Percentiles rank a stretch among this genome's conserved stretches.
Conservation (phyloP, 768 basidiomycete species). For the Russula ochroleuca region DNA sequence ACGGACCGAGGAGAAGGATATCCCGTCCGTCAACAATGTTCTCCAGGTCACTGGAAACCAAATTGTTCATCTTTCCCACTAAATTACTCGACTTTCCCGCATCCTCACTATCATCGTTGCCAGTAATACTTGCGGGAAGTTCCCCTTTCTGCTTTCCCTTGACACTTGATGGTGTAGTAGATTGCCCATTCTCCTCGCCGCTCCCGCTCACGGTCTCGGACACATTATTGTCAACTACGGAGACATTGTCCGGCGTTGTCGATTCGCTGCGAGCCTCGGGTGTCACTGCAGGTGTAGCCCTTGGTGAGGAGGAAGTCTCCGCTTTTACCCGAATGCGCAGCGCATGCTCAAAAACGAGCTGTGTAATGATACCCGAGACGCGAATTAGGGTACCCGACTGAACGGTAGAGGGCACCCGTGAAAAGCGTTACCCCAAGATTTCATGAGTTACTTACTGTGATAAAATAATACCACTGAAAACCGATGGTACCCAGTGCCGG, state of each 20-base stretch:
- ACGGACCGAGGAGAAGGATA: slow-evolving; percentile 26
- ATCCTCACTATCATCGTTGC: slow-evolving; percentile 7
- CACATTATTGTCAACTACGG: slow-evolving; percentile 19
- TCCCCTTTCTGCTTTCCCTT: slow-evolving; percentile 27
- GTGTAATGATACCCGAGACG: slow-evolving; percentile 45
- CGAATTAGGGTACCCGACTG: slow-evolving; percentile 41
- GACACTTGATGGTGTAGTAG: slow-evolving; percentile 14
- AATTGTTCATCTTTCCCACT: slow-evolving; percentile 72
- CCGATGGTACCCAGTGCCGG: slow-evolving; percentile 42
- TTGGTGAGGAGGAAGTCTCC: slow-evolving; percentile 31
- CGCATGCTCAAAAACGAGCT: slow-evolving; percentile 53
- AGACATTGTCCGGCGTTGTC: slow-evolving; percentile 30
- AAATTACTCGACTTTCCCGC: slow-evolving; percentile 41
- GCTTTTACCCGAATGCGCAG: slow-evolving; percentile 51
- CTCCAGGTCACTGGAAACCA: slow-evolving; percentile 60
- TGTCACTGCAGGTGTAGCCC: slow-evolving; percentile 21
- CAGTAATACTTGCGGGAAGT: neutral
- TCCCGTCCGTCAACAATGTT: slow-evolving; percentile 33
- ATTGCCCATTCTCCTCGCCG: slow-evolving; percentile 24
- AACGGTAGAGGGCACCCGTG: neutral
- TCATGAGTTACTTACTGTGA: slow-evolving; percentile 28
- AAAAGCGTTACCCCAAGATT: neutral
- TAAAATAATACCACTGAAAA: slow-evolving; percentile 52
- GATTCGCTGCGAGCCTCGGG: slow-evolving; percentile 29
- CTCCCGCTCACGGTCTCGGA: slow-evolving; percentile 15